Conservation (phyloP, 176 grass and related monocot genomes). For the Aechmea fasciata region DNA sequence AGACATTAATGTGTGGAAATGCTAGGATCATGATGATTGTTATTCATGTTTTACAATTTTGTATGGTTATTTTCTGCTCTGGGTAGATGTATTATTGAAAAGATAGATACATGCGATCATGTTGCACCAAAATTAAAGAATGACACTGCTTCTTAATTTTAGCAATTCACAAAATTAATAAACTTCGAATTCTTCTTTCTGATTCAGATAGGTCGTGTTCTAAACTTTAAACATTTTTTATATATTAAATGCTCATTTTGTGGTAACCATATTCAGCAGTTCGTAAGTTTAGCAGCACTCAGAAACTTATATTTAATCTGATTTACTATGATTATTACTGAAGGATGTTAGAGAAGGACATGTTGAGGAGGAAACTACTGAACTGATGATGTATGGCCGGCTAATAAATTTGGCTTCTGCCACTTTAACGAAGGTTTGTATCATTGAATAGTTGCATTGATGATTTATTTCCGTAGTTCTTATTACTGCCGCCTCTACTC, state of each 20-base stretch:
- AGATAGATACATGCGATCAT: too few relatives aligned
- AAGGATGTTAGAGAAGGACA: constrained; percentile 42
- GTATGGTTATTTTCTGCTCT: too few relatives aligned
- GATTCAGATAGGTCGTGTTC: background rate
- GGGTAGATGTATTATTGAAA: too few relatives aligned
- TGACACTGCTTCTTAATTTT: too few relatives aligned
- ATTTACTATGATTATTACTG: constrained; percentile 7
- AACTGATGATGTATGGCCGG: constrained; percentile 64
- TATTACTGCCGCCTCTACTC: background rate
- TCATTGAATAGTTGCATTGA: background rate
- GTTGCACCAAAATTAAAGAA: too few relatives aligned
- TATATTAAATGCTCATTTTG: background rate
- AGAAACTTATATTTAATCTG: background rate
- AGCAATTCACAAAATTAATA: too few relatives aligned
- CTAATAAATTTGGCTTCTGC: constrained; percentile 54
- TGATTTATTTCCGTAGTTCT: background rate
- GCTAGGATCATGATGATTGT: background rate
- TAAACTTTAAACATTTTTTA: constrained; percentile 4
- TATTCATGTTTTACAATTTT: too few relatives aligned
- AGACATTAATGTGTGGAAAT: too few relatives aligned
- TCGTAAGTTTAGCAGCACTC: background rate
- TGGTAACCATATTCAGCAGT: background rate
- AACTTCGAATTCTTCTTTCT: too few relatives aligned
- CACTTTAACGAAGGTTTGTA: constrained; percentile 40
- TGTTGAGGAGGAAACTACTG: constrained; percentile 23